A percentile compares a stretch with the other conserved stretches of the same genome.
phyloP scores from a whole-genome alignment of 2,329 filamentous ascomycete genomes.

The Aspergillus bombycis region DNA sequence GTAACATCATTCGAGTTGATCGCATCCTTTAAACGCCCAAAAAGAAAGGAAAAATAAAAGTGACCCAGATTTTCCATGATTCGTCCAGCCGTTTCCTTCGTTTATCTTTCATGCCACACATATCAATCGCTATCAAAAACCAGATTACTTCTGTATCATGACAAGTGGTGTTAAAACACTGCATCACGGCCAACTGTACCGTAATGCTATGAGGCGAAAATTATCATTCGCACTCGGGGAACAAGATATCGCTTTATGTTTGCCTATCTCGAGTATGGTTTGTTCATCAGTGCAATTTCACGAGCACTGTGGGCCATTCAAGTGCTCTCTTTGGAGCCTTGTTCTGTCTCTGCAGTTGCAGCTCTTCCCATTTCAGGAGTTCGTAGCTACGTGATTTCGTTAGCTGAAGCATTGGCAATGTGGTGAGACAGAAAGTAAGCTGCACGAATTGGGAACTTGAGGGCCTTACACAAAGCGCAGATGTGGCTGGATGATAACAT shows the following conservation, averaged over 20 bases:
- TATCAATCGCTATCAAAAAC: slow-evolving; percentile 22
- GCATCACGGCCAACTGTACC: not conserved
- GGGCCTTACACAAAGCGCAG: slow-evolving; percentile 74
- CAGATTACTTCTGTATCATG: not conserved
- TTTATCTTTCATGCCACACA: slow-evolving; percentile 9
- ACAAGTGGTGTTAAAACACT: slow-evolving; percentile 1
- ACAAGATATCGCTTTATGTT: not conserved
- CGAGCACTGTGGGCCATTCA: slow-evolving; percentile 88
- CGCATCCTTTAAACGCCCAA: not conserved
- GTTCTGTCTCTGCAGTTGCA: slow-evolving; percentile 61
- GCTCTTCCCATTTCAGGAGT: slow-evolving; percentile 92
- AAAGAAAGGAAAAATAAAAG: not conserved
- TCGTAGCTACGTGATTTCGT: slow-evolving; percentile 62
- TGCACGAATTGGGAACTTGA: not conserved
- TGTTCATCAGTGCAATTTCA: slow-evolving; percentile 95
- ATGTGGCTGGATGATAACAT: slow-evolving; percentile 98
- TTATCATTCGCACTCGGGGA: not conserved
- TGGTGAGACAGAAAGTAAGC: not conserved
- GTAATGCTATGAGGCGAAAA: not conserved
- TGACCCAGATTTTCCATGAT: slow-evolving; percentile 1
- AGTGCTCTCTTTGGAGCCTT: slow-evolving; percentile 71
- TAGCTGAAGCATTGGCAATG: slow-evolving; percentile 10
- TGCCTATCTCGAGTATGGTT: slow-evolving; percentile 76
- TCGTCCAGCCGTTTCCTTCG: slow-evolving; percentile 12
- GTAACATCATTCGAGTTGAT: slow-evolving; percentile 1